phyloP scores from a whole-genome alignment of 23 red algal species.

The Gracilariopsis chorda region DNA sequence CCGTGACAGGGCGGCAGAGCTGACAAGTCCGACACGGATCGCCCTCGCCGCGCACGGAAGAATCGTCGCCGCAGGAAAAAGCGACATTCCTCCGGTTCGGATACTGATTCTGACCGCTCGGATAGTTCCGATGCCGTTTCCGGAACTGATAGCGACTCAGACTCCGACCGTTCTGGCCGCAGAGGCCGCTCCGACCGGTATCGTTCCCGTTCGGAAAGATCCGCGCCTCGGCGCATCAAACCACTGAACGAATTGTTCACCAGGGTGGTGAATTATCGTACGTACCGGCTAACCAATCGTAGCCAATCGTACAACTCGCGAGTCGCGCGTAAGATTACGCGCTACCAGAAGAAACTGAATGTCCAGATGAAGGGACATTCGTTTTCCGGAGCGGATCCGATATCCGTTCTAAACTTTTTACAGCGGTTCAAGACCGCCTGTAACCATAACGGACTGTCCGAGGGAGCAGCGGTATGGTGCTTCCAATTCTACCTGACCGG shows the following conservation, averaged over 20 bases:
- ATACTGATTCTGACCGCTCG: background rate
- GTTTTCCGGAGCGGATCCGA: slow-evolving; percentile 4
- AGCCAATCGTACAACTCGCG: background rate
- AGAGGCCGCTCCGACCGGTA: background rate
- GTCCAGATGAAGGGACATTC: slow-evolving; percentile 38
- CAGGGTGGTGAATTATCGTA: background rate
- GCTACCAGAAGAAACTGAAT: slow-evolving; percentile 1
- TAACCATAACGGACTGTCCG: background rate
- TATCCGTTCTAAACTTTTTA: slow-evolving; percentile 13
- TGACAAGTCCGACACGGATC: background rate
- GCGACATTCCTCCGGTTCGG: background rate
- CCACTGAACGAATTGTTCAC: slow-evolving; percentile 8
- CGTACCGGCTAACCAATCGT: background rate
- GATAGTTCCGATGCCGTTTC: background rate
- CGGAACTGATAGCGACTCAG: background rate
- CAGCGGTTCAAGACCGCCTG: slow-evolving; percentile 6
- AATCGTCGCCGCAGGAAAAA: background rate
- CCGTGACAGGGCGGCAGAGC: background rate
- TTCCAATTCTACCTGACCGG: slow-evolving; percentile 22
- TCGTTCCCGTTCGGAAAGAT: background rate
- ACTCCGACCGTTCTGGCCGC: background rate
- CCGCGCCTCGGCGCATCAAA: background rate
- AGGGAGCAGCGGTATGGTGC: background rate
- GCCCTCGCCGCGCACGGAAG: background rate
- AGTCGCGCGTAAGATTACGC: background rate